Percentiles rank a stretch among this genome's conserved stretches.
phyloP scores from a whole-genome alignment of 2,329 filamentous ascomycete species.

The Periconia sp. region DNA sequence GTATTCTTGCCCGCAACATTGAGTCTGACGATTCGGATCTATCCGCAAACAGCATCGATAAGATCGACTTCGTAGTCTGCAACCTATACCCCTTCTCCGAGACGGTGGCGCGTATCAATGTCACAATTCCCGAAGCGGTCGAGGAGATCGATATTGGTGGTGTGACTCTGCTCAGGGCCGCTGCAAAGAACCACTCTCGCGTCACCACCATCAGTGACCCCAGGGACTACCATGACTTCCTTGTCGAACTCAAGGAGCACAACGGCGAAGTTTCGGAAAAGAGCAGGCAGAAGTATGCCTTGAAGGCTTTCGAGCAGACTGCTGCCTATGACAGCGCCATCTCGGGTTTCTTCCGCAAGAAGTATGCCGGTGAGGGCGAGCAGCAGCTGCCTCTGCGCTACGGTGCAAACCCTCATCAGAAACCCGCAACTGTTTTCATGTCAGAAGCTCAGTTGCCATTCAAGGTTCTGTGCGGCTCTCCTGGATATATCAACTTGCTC shows the following conservation, averaged over 20 bases:
- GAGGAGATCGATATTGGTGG: slow-evolving; percentile 98
- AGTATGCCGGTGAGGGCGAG: slow-evolving; percentile 83
- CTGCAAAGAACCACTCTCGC: slow-evolving; percentile 95
- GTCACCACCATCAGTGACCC: slow-evolving; percentile 97
- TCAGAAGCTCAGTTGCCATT: slow-evolving; percentile 79
- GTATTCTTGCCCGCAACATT: slow-evolving; percentile 91
- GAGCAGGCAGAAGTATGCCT: slow-evolving; percentile 84
- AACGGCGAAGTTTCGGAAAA: slow-evolving; percentile 80
- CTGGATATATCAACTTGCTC: slow-evolving; percentile 96
- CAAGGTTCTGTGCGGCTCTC: slow-evolving; percentile 85
- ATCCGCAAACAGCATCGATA: slow-evolving; percentile 49
- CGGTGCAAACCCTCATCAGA: slow-evolving; percentile 97
- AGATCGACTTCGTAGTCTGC: slow-evolving; percentile 65
- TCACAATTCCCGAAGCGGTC: slow-evolving; percentile 93
- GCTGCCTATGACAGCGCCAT: slow-evolving; percentile 96
- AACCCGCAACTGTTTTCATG: slow-evolving; percentile 85
- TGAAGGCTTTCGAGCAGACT: slow-evolving; percentile 98
- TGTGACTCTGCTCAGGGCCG: slow-evolving; percentile 92
- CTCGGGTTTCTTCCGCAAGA: slow-evolving; percentile 94
- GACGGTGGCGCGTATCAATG: slow-evolving; percentile 93
- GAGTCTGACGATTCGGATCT: slow-evolving; percentile 97
- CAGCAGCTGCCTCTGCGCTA: slow-evolving; percentile 89
- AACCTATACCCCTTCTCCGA: slow-evolving; percentile 99
- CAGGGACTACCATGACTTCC: slow-evolving; percentile 88
- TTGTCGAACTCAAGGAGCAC: slow-evolving; percentile 77